Conservation (phyloP, 495 filamentous ascomycete genomes). For the Neurospora intermedia region DNA sequence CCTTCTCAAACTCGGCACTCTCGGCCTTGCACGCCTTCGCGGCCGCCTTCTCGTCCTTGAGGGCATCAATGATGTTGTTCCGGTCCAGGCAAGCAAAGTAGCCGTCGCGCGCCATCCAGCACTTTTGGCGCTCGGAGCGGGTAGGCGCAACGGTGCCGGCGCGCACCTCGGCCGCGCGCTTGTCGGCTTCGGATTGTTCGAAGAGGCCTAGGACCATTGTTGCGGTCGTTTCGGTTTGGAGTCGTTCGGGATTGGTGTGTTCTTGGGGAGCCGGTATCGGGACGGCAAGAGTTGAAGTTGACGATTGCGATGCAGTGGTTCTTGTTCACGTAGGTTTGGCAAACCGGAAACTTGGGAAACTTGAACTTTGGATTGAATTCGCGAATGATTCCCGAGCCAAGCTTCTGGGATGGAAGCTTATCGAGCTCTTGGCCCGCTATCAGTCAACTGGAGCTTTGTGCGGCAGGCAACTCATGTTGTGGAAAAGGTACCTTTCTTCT, state of each 20-base stretch:
- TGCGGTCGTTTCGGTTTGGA: neutral
- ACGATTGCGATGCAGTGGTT: too few relatives aligned
- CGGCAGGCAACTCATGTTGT: neutral
- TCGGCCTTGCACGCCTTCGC: conserved; percentile 57
- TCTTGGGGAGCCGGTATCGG: too few relatives aligned
- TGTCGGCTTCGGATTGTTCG: conserved; percentile 31
- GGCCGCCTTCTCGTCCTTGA: conserved; percentile 57
- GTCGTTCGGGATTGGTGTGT: too few relatives aligned
- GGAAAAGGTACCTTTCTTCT: neutral
- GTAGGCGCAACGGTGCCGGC: conserved; percentile 62
- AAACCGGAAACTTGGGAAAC: neutral
- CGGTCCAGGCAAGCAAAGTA: conserved; percentile 82
- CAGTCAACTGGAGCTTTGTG: neutral
- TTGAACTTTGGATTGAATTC: neutral
- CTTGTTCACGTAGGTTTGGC: too few relatives aligned
- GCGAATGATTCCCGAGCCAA: neutral
- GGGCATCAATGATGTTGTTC: conserved; percentile 70
- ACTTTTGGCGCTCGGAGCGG: conserved; percentile 62
- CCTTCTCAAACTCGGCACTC: conserved; percentile 54
- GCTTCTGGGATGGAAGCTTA: neutral
- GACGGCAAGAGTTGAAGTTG: too few relatives aligned
- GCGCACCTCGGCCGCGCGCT: conserved; percentile 41
- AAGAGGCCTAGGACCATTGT: conserved; percentile 36
- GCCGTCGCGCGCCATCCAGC: conserved; percentile 76
- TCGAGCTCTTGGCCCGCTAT: neutral